These are phyloP conservation scores for Fusarium multiceps DNA, from an alignment of 2,329 filamentous ascomycete species.

Conservation along the genomic window DNA sequence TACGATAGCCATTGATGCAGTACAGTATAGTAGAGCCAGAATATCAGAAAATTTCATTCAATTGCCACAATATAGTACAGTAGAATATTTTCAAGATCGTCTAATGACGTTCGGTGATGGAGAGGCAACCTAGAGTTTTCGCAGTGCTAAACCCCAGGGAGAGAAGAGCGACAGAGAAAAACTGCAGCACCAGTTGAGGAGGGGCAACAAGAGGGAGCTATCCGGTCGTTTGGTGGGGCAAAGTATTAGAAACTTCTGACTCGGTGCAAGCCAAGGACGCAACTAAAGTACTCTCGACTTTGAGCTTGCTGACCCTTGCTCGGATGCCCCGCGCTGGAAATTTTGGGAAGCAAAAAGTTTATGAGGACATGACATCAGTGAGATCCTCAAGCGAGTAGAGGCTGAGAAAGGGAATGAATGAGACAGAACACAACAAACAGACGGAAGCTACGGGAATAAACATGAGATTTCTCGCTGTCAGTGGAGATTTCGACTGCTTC, in stretches of 20 bases:
- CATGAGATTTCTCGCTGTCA: neutral
- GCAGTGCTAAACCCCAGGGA: constrained; percentile 36
- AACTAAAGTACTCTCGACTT: constrained; percentile 35
- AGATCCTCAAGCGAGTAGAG: constrained; percentile 11
- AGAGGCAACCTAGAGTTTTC: constrained; percentile 27
- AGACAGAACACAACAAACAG: constrained; percentile 11
- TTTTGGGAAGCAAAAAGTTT: constrained; percentile 43
- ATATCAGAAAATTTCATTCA: constrained; percentile 18
- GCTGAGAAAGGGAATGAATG: neutral
- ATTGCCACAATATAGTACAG: constrained; percentile 27
- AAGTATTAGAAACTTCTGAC: constrained; percentile 7
- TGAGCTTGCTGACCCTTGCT: constrained; percentile 20
- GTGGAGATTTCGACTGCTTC: neutral
- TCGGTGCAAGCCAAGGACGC: too few species aligned
- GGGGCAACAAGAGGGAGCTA: constrained; percentile 36
- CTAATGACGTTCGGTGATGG: constrained; percentile 33
- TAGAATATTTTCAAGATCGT: neutral
- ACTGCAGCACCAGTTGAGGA: constrained; percentile 31
- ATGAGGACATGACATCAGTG: constrained; percentile 49
- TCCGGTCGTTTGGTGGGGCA: constrained; percentile 38
- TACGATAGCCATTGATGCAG: neutral
- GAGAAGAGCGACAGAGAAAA: constrained; percentile 37
- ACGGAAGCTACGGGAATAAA: constrained; percentile 30
- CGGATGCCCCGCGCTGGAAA: constrained; percentile 49
- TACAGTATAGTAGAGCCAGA: neutral